Evolutionary conservation across 2,329 filamentous ascomycete genomes (phyloP), one percentile per base, ranked within the genome.

Genomic region (Fusarium fujikuroi): DNA sequence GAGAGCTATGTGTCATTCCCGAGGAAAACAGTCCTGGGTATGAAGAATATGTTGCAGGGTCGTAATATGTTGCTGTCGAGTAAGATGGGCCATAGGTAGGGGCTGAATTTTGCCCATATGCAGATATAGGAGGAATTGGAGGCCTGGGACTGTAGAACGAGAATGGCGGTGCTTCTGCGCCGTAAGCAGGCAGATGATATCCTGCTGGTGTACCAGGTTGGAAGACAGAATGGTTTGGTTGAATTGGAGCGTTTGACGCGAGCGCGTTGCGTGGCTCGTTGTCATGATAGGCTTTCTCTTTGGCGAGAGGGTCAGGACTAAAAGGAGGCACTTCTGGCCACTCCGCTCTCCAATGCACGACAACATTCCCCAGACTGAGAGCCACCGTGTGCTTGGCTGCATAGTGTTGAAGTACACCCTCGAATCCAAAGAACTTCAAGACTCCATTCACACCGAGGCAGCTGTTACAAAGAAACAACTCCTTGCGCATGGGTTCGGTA

Each of bases 281-380:
- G 23, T 52, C 72, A 40, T 72, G 50, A 34, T 72, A 71, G 25
- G 61, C 58, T 32, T 66, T 63, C 81, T 74, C 64, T 43, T 69
- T 62, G 36, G 82, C 80, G 42, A 84, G 84, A 62, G 89, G 89
- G 73, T 92, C 87, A 28, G 89, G 86, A 72, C 89, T 87, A 80
- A 95, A 95, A 1, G 92, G 93, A n/a, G 92, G 88, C 36, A 89
- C 84, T 73, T 91, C 88, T 46, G 93, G 93, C 94, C 93, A 97
- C 79, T 94, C 92, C 7, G 93, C 89, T 79, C 91, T 90, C 94
- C 93, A 97, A 77, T 92, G 87, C 21, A 95, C 92, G 47, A 95
- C 89, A 52, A 93, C 84, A 75, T 89, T 94, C 54, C 92, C 93
- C 63, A 88, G 81, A 79, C 92, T 94, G 64, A 95, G 89, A 19